Evolutionary conservation across 2,329 filamentous ascomycete species (phyloP).

Genomic region (Diatrype stigma): DNA sequence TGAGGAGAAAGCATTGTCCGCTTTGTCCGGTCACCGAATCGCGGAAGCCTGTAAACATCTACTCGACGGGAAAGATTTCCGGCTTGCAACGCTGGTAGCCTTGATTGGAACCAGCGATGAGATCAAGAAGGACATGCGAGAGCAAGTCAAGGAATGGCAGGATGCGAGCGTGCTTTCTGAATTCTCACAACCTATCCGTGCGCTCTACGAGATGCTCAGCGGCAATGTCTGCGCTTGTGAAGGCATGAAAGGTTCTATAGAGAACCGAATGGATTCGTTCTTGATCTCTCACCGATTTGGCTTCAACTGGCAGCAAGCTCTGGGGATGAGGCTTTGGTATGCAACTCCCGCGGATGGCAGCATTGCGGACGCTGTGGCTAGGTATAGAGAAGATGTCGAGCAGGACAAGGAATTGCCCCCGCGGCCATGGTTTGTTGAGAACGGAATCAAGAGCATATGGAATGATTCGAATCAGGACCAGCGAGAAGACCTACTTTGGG

Average conservation of each 20-base stretch:
- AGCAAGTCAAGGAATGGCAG: constrained; percentile 82
- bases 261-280: constrained; percentile 78
- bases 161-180: constrained; percentile 81
- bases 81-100: constrained; percentile 78
- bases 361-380: constrained; percentile 66
- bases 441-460: constrained; percentile 56
- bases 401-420: constrained; percentile 70
- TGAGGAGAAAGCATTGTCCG: constrained; percentile 81
- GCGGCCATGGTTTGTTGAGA: constrained; percentile 64
- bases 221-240: constrained; percentile 83
- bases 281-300: constrained; percentile 78
- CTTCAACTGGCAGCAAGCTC: constrained; percentile 89
- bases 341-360: constrained; percentile 64
- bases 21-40: constrained; percentile 73
- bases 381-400: constrained; percentile 69
- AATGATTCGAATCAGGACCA: constrained; percentile 52
- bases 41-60: constrained; percentile 79
- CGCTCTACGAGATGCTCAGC: constrained; percentile 83
- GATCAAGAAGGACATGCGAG: constrained; percentile 68
- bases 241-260: constrained; percentile 69
- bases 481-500: constrained; percentile 80
- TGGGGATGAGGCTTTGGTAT: constrained; percentile 90
- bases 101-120: constrained; percentile 71
- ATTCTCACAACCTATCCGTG: constrained; percentile 76
- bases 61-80: constrained; percentile 70